Conservation (phyloP, 78 protist genomes). For the Dictyostelium purpureum region DNA sequence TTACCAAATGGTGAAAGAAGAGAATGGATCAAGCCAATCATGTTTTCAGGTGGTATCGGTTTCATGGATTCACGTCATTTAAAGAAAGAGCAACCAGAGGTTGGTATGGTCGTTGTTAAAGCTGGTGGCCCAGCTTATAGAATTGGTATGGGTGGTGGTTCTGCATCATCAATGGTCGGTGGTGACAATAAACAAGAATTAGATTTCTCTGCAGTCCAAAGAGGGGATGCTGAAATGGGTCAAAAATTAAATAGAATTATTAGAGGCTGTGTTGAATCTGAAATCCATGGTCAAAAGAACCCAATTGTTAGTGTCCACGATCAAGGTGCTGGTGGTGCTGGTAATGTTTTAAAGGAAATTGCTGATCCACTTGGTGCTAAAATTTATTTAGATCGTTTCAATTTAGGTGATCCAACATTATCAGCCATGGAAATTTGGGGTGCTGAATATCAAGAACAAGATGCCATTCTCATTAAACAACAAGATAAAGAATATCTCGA, state of each 20-base stretch:
- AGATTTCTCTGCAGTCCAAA: slow-evolving; percentile 96
- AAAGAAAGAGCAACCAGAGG: slow-evolving; percentile 66
- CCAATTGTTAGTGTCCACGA: slow-evolving; percentile 94
- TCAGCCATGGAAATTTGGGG: slow-evolving; percentile 93
- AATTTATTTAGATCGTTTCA: slow-evolving; percentile 55
- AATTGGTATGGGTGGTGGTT: slow-evolving; percentile 97
- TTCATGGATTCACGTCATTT: slow-evolving; percentile 75
- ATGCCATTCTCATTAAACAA: slow-evolving; percentile 74
- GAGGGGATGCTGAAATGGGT: slow-evolving; percentile 97
- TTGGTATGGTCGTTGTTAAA: slow-evolving; percentile 89
- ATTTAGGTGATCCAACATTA: slow-evolving; percentile 82
- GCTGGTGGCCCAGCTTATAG: slow-evolving; percentile 97
- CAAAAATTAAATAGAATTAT: slow-evolving; percentile 89
- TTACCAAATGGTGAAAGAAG: slow-evolving; percentile 81
- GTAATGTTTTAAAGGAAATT: slow-evolving; percentile 92
- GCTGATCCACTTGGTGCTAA: slow-evolving; percentile 85
- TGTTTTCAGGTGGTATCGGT: slow-evolving; percentile 97
- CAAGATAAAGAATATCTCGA: slow-evolving; percentile 49
- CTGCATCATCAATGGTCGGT: slow-evolving; percentile 92
- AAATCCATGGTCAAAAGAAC: slow-evolving; percentile 77
- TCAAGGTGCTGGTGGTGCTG: slow-evolving; percentile 92
- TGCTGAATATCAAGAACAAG: slow-evolving; percentile 93
- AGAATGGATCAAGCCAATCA: slow-evolving; percentile 96
- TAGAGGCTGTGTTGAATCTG: slow-evolving; percentile 87
- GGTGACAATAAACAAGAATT: slow-evolving; percentile 84